Evolutionary conservation across 805 yeast species (phyloP).

Genomic region (Jamesozyma gamospora): DNA sequence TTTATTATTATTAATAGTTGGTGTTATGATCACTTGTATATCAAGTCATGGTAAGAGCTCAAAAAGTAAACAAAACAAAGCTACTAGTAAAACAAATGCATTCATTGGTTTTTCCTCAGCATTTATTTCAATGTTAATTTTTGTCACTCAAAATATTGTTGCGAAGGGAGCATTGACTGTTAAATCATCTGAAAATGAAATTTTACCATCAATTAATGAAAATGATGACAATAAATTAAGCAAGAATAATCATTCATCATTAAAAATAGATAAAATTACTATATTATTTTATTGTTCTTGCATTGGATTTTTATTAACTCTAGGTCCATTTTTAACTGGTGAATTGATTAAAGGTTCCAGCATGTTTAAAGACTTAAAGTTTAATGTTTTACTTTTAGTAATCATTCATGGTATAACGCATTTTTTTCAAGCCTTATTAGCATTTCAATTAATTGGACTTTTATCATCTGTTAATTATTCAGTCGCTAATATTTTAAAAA

Average conservation of each 20-base stretch:
- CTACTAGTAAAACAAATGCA: slow-evolving; percentile 6
- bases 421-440: slow-evolving; percentile 61
- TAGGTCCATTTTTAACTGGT: slow-evolving; percentile 53
- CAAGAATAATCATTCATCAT: slow-evolving; percentile 18
- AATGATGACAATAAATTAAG: slow-evolving; percentile 11
- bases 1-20: slow-evolving; percentile 65
- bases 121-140: slow-evolving; percentile 41
- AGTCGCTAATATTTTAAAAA: slow-evolving; percentile 65
- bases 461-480: slow-evolving; percentile 71
- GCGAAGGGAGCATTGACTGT: slow-evolving; percentile 63
- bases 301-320: slow-evolving; percentile 55
- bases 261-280: slow-evolving; percentile 55
- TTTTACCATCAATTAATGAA: slow-evolving; percentile 14
- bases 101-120: slow-evolving; percentile 32
- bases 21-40: slow-evolving; percentile 76
- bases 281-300: slow-evolving; percentile 62
- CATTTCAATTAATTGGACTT: slow-evolving; percentile 64
- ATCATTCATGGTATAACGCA: slow-evolving; percentile 59
- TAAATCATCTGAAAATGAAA: slow-evolving; percentile 18
- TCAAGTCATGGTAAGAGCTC: slow-evolving; percentile 26
- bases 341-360: slow-evolving; percentile 32
- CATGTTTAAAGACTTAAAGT: slow-evolving; percentile 24
- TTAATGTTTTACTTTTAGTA: slow-evolving; percentile 31
- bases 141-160: slow-evolving; percentile 70
- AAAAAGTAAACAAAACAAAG: slow-evolving; percentile 3